Conservation (phyloP, 305 asterid species). For the Solanum hybrid region DNA sequence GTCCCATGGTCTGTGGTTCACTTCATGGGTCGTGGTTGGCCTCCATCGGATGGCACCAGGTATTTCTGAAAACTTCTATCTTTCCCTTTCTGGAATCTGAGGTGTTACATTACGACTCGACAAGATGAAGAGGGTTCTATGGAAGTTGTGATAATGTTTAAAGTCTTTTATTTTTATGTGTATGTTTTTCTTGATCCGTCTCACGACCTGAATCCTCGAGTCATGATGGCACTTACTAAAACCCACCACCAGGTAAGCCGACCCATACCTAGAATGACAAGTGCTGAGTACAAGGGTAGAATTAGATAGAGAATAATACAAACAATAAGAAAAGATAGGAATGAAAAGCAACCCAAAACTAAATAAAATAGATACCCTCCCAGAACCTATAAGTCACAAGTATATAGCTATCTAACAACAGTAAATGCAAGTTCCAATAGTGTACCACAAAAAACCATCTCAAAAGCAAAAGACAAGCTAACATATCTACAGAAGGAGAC, state of each 20-base stretch:
- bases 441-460: not conserved
- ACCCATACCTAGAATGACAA: not conserved
- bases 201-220: not conserved
- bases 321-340: not conserved
- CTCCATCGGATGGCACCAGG: no score
- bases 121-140: no score
- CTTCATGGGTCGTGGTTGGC: no score
- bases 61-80: no score
- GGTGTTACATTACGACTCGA: no score
- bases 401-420: no score
- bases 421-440: not conserved
- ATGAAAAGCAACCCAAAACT: not conserved
- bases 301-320: not conserved
- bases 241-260: not conserved
- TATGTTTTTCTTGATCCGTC: no score
- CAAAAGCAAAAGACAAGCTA: not conserved
- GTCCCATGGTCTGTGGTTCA: no score
- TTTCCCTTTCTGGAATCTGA: no score
- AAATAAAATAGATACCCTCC: not conserved
- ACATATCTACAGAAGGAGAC: not conserved
- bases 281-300: not conserved
- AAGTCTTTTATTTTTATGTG: no score
- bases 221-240: not conserved
- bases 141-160: no score
- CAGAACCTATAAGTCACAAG: not conserved